phyloP scores from a whole-genome alignment of 768 basidiomycete species.

The Tylopilus intermedius region DNA sequence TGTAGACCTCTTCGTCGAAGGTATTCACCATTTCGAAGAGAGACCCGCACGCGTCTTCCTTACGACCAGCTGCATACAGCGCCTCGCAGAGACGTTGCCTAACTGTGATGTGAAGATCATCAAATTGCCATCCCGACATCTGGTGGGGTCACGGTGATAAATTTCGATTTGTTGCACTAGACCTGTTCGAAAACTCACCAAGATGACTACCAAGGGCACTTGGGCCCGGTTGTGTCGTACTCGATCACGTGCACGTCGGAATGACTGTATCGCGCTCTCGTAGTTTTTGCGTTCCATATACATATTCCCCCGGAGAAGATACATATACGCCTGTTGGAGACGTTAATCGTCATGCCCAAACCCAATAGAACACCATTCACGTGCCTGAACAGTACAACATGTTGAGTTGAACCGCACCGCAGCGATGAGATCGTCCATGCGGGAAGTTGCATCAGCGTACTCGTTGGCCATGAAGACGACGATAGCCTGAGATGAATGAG shows the following conservation, averaged over 20 bases:
- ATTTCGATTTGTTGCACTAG: too few species aligned
- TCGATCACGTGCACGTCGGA: background rate
- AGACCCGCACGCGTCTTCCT: background rate
- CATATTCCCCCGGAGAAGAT: background rate
- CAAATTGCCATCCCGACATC: background rate
- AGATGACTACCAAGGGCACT: background rate
- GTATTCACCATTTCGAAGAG: background rate
- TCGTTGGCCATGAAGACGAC: background rate
- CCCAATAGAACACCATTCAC: background rate
- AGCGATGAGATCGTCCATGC: background rate
- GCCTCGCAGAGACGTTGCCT: background rate
- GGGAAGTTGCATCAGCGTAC: background rate
- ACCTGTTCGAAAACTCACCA: background rate
- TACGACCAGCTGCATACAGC: background rate
- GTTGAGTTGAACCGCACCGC: background rate
- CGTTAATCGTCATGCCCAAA: background rate
- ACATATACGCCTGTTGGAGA: background rate
- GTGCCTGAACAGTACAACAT: background rate
- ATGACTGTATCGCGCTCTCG: background rate
- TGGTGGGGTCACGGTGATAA: background rate
- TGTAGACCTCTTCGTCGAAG: background rate
- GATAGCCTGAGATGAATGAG: background rate
- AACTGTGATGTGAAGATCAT: background rate
- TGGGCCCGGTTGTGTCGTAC: background rate
- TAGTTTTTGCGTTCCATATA: background rate